Evolutionary conservation across 2,329 filamentous ascomycete species (phyloP).

Genomic region (Aspergillus sp.): DNA sequence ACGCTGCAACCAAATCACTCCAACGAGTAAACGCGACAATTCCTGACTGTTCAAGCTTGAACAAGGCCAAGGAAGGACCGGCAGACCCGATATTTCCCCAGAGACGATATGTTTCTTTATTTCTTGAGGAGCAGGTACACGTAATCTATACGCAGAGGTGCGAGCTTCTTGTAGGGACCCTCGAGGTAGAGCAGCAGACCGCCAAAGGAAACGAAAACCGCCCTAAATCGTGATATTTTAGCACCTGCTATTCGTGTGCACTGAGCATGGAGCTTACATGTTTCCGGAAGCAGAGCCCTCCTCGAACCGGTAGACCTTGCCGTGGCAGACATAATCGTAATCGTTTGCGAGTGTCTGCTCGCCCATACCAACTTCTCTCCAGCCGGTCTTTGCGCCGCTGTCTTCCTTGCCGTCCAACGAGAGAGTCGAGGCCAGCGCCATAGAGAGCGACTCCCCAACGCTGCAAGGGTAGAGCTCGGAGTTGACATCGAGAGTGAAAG

Average conservation of each 20-base stretch:
- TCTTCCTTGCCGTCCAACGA: slow-evolving; percentile 85
- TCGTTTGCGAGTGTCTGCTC: slow-evolving; percentile 56
- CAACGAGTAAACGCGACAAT: slow-evolving; percentile 26
- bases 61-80: not conserved
- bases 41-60: slow-evolving; percentile 13
- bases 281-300: slow-evolving; percentile 67
- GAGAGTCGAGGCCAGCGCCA: slow-evolving; percentile 82
- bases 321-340: slow-evolving; percentile 54
- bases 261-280: slow-evolving; percentile 66
- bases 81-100: not conserved
- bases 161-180: slow-evolving; percentile 94
- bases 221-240: slow-evolving; percentile 56
- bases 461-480: slow-evolving; percentile 81
- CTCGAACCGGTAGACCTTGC: slow-evolving; percentile 54
- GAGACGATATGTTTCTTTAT: slow-evolving; percentile 44
- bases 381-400: slow-evolving; percentile 60
- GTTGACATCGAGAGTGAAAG: slow-evolving; percentile 89
- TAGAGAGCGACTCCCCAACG: slow-evolving; percentile 72
- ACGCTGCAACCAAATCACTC: slow-evolving; percentile 38
- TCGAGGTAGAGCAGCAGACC: slow-evolving; percentile 87
- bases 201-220: slow-evolving; percentile 91
- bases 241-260: not conserved
- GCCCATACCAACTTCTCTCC: slow-evolving; percentile 69
- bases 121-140: slow-evolving; percentile 94
- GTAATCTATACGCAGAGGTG: slow-evolving; percentile 85